Percentiles rank a stretch among this genome's conserved stretches.
Evolutionary conservation across 2,329 filamentous ascomycete species (phyloP).

Genomic region (Fusarium compactum): DNA sequence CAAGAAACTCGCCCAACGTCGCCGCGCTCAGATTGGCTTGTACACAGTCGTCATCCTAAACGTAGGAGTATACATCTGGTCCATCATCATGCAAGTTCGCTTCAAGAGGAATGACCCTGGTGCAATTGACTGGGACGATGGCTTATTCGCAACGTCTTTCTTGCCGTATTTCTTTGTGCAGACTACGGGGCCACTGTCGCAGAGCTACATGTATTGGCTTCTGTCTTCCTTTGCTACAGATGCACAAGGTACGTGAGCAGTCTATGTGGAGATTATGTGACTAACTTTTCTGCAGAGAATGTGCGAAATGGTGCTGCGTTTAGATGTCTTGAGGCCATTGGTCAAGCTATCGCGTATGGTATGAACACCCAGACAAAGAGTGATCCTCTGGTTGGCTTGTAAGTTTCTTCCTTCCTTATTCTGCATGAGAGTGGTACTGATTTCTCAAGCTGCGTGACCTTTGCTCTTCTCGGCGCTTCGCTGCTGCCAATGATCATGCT

Average conservation of each 20-base stretch:
- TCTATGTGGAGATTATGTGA: accelerated
- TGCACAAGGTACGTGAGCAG: not conserved
- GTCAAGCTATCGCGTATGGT: conserved; percentile 16
- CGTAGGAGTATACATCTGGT: conserved; percentile 17
- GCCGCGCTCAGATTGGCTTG: conserved; percentile 10
- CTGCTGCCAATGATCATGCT: conserved; percentile 26
- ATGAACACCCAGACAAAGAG: conserved; percentile 27
- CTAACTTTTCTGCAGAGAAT: not conserved
- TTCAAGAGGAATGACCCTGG: not conserved
- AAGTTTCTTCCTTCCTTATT: accelerated
- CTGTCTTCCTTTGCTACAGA: conserved; percentile 16
- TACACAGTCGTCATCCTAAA: conserved; percentile 16
- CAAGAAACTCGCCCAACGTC: conserved; percentile 1
- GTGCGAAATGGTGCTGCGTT: conserved; percentile 19
- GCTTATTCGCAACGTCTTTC: not conserved
- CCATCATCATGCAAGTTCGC: conserved; percentile 15
- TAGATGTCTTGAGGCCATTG: conserved; percentile 10
- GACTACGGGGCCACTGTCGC: conserved; percentile 8
- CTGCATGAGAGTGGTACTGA: not conserved
- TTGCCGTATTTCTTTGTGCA: conserved; percentile 20
- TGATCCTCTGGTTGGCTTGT: conserved; percentile 10
- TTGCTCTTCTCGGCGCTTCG: conserved; percentile 1
- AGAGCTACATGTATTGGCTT: conserved; percentile 27
- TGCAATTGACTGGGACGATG: conserved; percentile 15
- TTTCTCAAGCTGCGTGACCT: not conserved